Conservation (phyloP, 139 green algal genomes). For the Auxenochlorella pyrenoidosa region DNA sequence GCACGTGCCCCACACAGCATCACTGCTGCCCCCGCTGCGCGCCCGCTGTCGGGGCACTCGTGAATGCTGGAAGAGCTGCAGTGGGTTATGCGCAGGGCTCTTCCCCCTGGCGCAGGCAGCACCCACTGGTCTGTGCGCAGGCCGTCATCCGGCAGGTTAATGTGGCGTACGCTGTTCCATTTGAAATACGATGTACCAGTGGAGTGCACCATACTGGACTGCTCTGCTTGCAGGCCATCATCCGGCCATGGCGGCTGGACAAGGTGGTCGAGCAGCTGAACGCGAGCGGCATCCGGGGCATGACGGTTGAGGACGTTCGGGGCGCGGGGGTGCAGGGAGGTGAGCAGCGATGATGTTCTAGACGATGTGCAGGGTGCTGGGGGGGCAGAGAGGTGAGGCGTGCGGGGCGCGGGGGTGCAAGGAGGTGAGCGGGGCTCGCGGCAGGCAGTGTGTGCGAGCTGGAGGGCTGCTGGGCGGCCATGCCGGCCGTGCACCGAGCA, state of each 20-base stretch:
- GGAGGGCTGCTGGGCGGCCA: neutral
- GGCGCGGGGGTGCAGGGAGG: conserved; percentile 86
- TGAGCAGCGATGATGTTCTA: neutral
- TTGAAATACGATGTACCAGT: neutral
- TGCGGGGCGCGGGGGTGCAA: conserved; percentile 83
- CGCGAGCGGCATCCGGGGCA: conserved; percentile 75
- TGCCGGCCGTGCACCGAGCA: too few relatives aligned
- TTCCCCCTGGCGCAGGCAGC: too few relatives aligned
- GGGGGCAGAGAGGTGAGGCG: too few relatives aligned
- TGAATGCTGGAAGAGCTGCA: too few relatives aligned
- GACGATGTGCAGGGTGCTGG: too few relatives aligned
- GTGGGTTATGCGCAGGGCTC: too few relatives aligned
- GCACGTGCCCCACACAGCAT: too few relatives aligned
- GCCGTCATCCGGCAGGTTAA: neutral
- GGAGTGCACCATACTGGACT: neutral
- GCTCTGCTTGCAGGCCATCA: conserved; percentile 1
- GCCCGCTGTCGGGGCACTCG: too few relatives aligned
- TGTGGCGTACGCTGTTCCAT: neutral
- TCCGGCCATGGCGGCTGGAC: conserved; percentile 76
- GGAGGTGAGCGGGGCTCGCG: conserved; percentile 72
- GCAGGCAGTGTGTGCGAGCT: too few relatives aligned
- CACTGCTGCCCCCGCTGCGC: too few relatives aligned
- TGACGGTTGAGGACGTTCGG: conserved; percentile 78
- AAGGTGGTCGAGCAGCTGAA: conserved; percentile 74
- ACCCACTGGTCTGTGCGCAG: too few relatives aligned